A percentile compares a stretch with the other conserved stretches of the same genome.
These are phyloP conservation scores for Trichosporon coremiiforme DNA, from an alignment of 1,284 basidiomycete species.

Conservation along the genomic window DNA sequence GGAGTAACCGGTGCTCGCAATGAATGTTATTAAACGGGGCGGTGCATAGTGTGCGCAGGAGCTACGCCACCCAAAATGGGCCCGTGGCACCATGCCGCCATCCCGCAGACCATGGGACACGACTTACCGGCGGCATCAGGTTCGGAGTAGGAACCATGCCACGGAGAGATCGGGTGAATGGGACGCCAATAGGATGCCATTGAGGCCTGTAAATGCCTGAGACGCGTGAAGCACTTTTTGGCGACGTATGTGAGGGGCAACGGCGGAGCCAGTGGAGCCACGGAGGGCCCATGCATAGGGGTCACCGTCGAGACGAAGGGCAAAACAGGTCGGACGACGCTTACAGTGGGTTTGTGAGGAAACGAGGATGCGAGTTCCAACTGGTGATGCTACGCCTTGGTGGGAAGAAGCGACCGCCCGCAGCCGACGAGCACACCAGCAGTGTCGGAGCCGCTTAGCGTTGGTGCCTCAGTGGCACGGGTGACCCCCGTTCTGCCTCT, in stretches of 20 bases:
- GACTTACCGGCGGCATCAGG: constrained; percentile 2
- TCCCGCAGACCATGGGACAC: not conserved
- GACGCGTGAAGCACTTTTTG: not conserved
- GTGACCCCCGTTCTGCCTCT: too few species aligned
- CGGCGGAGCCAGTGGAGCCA: not conserved
- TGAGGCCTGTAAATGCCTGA: not conserved
- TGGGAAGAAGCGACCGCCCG: too few species aligned
- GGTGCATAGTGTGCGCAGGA: not conserved
- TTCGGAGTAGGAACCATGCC: not conserved
- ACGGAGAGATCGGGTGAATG: not conserved
- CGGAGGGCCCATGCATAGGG: constrained; percentile 1
- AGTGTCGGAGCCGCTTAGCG: not conserved
- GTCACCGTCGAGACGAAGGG: not conserved
- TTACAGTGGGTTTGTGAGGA: not conserved
- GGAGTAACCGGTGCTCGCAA: not conserved
- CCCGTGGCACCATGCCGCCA: not conserved
- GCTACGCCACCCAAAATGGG: not conserved
- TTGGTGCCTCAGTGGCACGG: too few species aligned
- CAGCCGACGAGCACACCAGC: too few species aligned
- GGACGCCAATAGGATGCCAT: not conserved
- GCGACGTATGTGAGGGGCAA: constrained; percentile 3
- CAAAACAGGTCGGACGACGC: not conserved
- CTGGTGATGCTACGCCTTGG: not conserved
- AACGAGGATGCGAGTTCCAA: not conserved
- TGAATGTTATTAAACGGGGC: not conserved